Evolutionary conservation across 495 filamentous ascomycete genomes (phyloP), one percentile per base, ranked within the genome.

Genomic region (Bryoglossum gracile): DNA sequence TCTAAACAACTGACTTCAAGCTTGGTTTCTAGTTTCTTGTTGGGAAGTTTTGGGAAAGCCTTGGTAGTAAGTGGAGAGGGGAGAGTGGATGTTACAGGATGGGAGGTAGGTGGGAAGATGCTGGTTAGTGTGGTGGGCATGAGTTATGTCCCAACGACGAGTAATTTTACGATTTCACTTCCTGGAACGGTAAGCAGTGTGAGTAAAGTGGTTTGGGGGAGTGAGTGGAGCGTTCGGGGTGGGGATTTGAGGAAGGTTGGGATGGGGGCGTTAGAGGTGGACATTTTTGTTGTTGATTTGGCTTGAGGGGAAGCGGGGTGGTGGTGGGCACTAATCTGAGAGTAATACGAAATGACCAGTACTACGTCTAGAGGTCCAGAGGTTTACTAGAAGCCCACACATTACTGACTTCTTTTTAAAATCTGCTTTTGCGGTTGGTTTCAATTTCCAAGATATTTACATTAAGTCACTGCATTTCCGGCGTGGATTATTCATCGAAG

Each of bases 121-220:
- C 48, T 75, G 61, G 56, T 74, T 0, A 64, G 64, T 16, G 61
- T 74, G 10, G 70, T 71, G 0, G 72, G 72, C 49, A 46, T 24
- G 36, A 46, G 46, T 17, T 43, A 43, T 36, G 45, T 48, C 3
- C 36, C 22, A 21, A 39, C n/a, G 4, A 26, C 18, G 18, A 16
- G 36, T 22, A 48, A 36, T n/a, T 37, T 54, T 3, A 49, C 5
- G 9, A 39, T 54, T 24, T n/a, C 43, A 4, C 17, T 53, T 1
- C 43, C 50, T 8, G 43, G 3, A 3, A 26, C 2, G 8, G 43
- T 24, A n/a, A 18, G n/a, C 8, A 24, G 11, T 23, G 43, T 53
- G 2, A 17, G 19, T 13, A 13, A 32, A 9, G 32, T n/a, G 4
- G 32, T 41, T 35, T 53, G 43, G 42, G 50, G 50, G 13, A n/a